Base-by-base conservation (phyloP, 2,329 filamentous ascomycete genomes). In the Beauveria varroae region DNA sequence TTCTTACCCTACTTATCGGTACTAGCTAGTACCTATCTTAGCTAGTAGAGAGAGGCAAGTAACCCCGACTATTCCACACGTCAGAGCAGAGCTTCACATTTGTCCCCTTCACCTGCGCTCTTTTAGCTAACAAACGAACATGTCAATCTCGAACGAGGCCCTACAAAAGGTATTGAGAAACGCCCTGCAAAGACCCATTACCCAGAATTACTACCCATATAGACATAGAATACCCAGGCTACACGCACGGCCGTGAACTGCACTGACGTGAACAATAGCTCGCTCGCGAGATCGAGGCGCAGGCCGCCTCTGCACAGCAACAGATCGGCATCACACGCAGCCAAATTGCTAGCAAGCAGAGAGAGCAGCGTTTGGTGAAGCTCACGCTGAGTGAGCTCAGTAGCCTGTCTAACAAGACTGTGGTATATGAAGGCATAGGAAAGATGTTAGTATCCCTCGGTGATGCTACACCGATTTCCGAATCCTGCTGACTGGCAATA, bases 81-180 rank as follows among this genome's bases (percentile, higher is more conserved):
- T 34, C 30, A 34, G 30, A 34, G 30, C 30, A 12, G 30, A 34
- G 10, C 30, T 12, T 34, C 30, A 34, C 3, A 10, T 3, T 34
- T 20, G 14, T 43, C 18, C 16, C 1, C 16, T 43, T 43, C 9
- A 49, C 18, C 28, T 18, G 14, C 43, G 10, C 18, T 30, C 18
- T n/a, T 18, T 24, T 22, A 28, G 16, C 18, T 44, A 44, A 12
- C n/a, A 57, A 47, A 54, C 62, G 70, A 83, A 69, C 57, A 97
- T 98, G 93, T 91, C 93, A 60, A 95, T 98, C 68, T 88, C 93
- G 59, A 96, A 96, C 71, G 91, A 96, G 78, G 92, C 93, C 63
- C 80, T 98, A 66, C 90, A 96, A 74, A 96, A 97, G 88, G 93
- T 93, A 72, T 53, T 9, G 37, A 53, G 55, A 34, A 34, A 34